Evolutionary conservation across 306 rosid genomes (phyloP).

Genomic region (Corylus avellana): DNA sequence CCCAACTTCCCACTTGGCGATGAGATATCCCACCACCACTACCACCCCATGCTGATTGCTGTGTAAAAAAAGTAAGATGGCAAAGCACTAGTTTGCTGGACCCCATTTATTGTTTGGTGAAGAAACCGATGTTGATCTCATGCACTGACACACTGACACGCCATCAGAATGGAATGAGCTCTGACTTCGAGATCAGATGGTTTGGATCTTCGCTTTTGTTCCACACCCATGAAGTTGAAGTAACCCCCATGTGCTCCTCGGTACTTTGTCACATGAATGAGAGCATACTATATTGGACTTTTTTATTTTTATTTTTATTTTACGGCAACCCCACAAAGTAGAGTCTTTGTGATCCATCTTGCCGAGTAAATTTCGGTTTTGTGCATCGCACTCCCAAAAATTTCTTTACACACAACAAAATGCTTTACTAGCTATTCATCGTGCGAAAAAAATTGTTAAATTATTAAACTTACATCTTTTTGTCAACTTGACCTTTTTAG

Average conservation of each 20-base stretch:
- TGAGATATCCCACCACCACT: not conserved
- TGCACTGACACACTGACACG: conserved; percentile 28
- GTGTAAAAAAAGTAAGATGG: not conserved
- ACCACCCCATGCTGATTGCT: not conserved
- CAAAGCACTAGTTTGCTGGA: not conserved
- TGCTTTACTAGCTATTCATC: too few species aligned
- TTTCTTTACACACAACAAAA: too few species aligned
- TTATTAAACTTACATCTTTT: too few species aligned
- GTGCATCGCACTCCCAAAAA: too few species aligned
- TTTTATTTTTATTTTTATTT: too few species aligned
- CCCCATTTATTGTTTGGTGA: conserved; percentile 20
- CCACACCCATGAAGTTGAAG: not conserved
- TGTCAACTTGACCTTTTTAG: too few species aligned
- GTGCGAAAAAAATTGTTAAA: too few species aligned
- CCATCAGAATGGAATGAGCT: conserved; percentile 16
- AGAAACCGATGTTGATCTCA: conserved; percentile 41
- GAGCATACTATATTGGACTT: too few species aligned
- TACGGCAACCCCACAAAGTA: too few species aligned
- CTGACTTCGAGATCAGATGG: conserved; percentile 27
- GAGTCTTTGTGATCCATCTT: too few species aligned
- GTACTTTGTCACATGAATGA: too few species aligned
- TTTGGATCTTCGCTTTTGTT: not conserved
- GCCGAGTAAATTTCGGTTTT: too few species aligned
- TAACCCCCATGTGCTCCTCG: not conserved
- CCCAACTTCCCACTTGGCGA: not conserved